Base-by-base conservation (phyloP, 1,284 basidiomycete genomes). In the Abortiporus biennis region DNA sequence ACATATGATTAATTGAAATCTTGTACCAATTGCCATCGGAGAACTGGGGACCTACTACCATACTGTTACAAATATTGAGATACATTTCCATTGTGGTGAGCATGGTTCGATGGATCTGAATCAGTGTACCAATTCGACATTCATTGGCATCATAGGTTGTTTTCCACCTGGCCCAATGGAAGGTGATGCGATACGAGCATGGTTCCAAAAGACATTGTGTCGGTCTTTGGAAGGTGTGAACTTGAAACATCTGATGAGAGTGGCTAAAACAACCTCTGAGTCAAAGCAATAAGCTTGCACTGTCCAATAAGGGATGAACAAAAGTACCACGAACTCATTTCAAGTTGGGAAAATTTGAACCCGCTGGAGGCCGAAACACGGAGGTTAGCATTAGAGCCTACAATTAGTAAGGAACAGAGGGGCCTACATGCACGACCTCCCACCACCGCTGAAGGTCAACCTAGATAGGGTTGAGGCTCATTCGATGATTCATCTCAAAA, bases 381-480 rank as follows among this genome's bases (percentile, higher is more conserved):
- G 11, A n/a, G 31, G 12, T 4, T 11, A 21, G 6, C 8, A 1
- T n/a, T 1, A 1, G 3, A 21, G 3, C n/a, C 30, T 15, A 8
- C 11, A 11, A 9, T 20, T 11, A 3, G 20, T 13, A 3, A 24
- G 12, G n/a, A 9, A 29, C 9, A 29, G 27, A 29, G 9, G 27
- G 27, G n/a, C 27, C 36, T 19, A 37, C 41, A 65, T 61, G 58
- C 63, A 65, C 2, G 57, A 39, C 31, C 8, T 45, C 1, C 58
- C 64, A 35, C 51, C 27, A 23, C 34, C 45, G 54, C 47, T 3
- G 51, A 65, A 65, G 9, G 61, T 62, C 55, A 63, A 57, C 37
- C 62, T 65, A 24, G 8, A n/a, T 29, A 9, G n/a, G 27, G n/a
- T 9, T 29, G 17, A 8, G 16, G 8, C 9, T 11, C 8, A 19